These are phyloP conservation scores for Blastobotrys peoriensis DNA, from an alignment of 805 yeast species.

Conservation along the genomic window DNA sequence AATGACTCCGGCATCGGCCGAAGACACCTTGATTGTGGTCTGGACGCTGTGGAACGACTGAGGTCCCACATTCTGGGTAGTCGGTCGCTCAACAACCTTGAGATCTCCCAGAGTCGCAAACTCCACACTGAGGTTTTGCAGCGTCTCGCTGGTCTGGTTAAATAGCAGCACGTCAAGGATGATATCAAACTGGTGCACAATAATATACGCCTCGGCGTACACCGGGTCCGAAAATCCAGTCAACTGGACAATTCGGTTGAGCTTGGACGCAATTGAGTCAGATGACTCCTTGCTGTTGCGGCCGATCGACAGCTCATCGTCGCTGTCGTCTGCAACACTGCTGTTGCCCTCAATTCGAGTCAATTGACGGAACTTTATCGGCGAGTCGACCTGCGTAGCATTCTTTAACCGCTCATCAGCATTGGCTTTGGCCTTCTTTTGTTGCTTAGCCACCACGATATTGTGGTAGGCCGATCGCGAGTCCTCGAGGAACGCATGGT, in stretches of 20 bases:
- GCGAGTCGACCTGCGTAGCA: conserved; percentile 74
- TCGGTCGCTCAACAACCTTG: conserved; percentile 87
- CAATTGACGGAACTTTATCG: conserved; percentile 74
- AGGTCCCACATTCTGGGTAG: conserved; percentile 89
- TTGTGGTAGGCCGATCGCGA: conserved; percentile 77
- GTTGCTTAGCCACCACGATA: conserved; percentile 58
- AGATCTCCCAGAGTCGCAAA: conserved; percentile 95
- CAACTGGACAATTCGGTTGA: conserved; percentile 82
- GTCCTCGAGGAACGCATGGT: conserved; percentile 75
- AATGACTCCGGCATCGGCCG: conserved; percentile 97
- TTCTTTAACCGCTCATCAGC: conserved; percentile 54
- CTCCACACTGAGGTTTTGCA: conserved; percentile 87
- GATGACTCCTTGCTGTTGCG: conserved; percentile 39
- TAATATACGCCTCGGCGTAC: conserved; percentile 94
- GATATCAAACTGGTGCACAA: conserved; percentile 95
- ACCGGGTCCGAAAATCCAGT: conserved; percentile 99
- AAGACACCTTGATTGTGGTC: conserved; percentile 86
- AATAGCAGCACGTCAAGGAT: conserved; percentile 89
- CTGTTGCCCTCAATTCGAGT: conserved; percentile 39
- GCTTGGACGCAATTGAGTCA: conserved; percentile 51
- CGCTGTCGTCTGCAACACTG: conserved; percentile 29
- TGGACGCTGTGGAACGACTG: conserved; percentile 91
- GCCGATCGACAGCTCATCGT: conserved; percentile 41
- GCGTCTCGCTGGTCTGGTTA: conserved; percentile 82
- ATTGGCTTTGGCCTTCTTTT: conserved; percentile 49